Evolutionary conservation across 1,284 basidiomycete genomes (phyloP), one percentile per base, ranked within the genome.

Genomic region (Pisolithus thermaeus): DNA sequence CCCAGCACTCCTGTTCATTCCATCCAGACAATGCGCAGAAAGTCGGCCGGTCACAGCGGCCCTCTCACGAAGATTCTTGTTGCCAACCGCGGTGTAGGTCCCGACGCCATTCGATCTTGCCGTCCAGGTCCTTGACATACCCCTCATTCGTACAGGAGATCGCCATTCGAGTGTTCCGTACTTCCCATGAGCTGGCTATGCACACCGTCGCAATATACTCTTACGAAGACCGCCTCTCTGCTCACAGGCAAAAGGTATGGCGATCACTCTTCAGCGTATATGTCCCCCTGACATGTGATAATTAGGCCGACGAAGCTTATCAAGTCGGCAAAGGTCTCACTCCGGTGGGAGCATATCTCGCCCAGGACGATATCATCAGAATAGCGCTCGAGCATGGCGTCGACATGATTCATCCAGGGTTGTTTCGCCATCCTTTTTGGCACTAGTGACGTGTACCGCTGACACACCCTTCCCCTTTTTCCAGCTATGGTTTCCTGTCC

Each of bases 351-450:
- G 97, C 97, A 20, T 99, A 99, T 73, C 87, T 99, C 56, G 89
- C 93, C 16, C 95, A 98, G 69, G 93, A 97, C 61, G 94, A 97
- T 66, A 99, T 99, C 71, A 92, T 99, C 71, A 78, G 85, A 56
- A 89, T 94, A 61, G 94, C 94, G 28, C 78, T 97, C 47, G 95
- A 99, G 71, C 93, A 97, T 73, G 92, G 92, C 40, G 96, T 99
- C 39, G 95, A 99, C 69, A 98, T 99, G 96, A 99, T 99, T 68
- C 97, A 98, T 73, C 95, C 95, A 16, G 93, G 93, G 90, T 93
- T 35, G 32, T 14, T 14, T 64, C 51, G 39, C 41, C 46, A 8
- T n/a, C 41, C n/a, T 46, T 18, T n/a, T 51, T 51, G 49, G 54
- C 48, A 38, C 30, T 40, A 23, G 38, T 39, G 20, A 12, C 23